Evolutionary conservation across 345 rosid genomes (phyloP), one percentile per base, ranked within the genome.

Genomic region (Microthlaspi erraticum): DNA sequence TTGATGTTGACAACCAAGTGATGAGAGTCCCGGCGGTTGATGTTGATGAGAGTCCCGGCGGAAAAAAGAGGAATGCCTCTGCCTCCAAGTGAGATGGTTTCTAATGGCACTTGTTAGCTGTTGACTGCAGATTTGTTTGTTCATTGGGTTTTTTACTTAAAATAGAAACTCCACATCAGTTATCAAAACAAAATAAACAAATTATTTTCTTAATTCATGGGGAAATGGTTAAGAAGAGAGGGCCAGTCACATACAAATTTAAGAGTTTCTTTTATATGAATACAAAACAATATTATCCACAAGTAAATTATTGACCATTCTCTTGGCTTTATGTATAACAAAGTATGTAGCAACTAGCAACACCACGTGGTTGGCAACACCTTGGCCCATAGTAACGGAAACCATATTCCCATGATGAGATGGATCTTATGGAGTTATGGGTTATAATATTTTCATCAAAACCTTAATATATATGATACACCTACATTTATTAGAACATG

Each of bases 61-160:
- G 23, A n/a, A n/a, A n/a, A n/a, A n/a, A n/a, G n/a, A n/a, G n/a
- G n/a, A 55, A 72, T 20, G 23, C 23, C 23, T 20, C 23, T 85
- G 13, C 29, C 74, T 52, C 86, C 87, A 5, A 78, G 59, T 77
- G 91, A 77, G 75, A 83, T 75, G 54, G 76, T 72, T 45, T 76
- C 63, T 75, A 81, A 79, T 60, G 79, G 23, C 87, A 44, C 84
- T 88, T 78, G 68, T 91, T 54, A 72, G 34, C 32, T 87, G 95
- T 65, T 86, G 77, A 20, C 73, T 88, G 85, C 75, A 72, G 23
- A 20, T 20, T 20, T 20, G 23, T 20, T 20, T 20, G 23, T 20
- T 20, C 23, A 20, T 20, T 20, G 23, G 23, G 23, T 1, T 20
- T 20, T 20, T 20, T 20, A 1, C n/a, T n/a, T n/a, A n/a, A n/a